Evolutionary conservation across 2,329 filamentous ascomycete species (phyloP), one percentile per base, ranked within the genome.

Genomic region (Tolypocladium inflatum): DNA sequence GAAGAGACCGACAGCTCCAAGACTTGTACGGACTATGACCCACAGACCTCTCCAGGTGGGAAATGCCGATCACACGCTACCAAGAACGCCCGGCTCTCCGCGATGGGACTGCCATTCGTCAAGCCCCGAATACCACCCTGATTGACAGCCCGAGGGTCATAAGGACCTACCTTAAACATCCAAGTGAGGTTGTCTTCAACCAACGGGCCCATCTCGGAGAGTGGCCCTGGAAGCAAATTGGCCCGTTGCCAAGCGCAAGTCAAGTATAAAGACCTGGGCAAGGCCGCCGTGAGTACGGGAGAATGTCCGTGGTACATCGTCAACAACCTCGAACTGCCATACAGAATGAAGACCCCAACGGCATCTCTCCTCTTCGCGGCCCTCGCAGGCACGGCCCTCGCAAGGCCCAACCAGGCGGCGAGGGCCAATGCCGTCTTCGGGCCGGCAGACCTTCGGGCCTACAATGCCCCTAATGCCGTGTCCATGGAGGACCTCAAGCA

Each of bases 391-490:
- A 43, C 54, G 30, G 52, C 55, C 33, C 4, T 60, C 17, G 57
- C 54, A 10, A 21, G 33, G 39, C 56, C 41, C 48, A 10, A 26
- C 38, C 21, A 52, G 39, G 43, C 21, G 17, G 37, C 57, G 37
- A 53, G 55, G 21, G 23, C 52, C 45, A 39, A 55, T n/a, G 38
- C 51, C 1, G 41, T 48, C 4, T 52, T 52, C 17, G 53, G 54
- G 8, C 45, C 53, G 37, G 38, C 45, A 9, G 55, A 54, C 11
- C 62, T 65, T 21, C 53, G 57, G 43, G 63, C 63, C 17, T 35
- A 39, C 54, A 59, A 41, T 41, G 61, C 61, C 39, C 61, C 61
- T 37, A 57, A 61, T 33, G 59, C 59, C 26, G 51, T 60, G n/a
- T 45, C 57, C 38, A 61, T 61, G 59, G 54, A 54, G 19, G 45